Evolutionary conservation across 2,329 filamentous ascomycete species (phyloP).

Genomic region (Nectriaceae sp.): DNA sequence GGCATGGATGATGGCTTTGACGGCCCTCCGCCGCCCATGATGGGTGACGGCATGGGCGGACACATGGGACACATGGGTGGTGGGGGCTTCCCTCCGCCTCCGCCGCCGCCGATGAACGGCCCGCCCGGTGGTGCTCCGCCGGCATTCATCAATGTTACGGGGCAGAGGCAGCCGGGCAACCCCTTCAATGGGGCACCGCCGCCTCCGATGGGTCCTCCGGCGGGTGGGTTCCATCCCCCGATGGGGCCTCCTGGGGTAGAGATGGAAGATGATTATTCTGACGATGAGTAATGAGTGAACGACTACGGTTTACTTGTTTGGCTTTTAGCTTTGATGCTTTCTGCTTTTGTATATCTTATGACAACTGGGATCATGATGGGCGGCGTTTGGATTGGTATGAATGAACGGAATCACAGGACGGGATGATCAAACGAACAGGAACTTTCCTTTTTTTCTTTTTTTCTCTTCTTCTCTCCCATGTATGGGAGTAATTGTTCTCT

Average conservation of each 20-base stretch:
- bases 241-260: neutral
- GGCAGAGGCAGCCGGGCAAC: constrained; percentile 21
- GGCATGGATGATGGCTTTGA: neutral
- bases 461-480: too few species aligned
- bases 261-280: neutral
- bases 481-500: too few species aligned
- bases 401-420: neutral
- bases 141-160: constrained; percentile 24
- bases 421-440: neutral
- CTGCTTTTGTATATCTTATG: neutral
- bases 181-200: constrained; percentile 11
- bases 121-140: constrained; percentile 16
- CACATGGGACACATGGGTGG: constrained; percentile 25
- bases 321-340: neutral
- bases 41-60: constrained; percentile 17
- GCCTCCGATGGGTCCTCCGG: neutral
- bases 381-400: neutral
- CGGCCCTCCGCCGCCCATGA: constrained; percentile 10
- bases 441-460: neutral
- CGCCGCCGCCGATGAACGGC: constrained; percentile 15
- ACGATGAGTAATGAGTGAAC: neutral
- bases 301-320: neutral
- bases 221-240: neutral
- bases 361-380: neutral
- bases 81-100: constrained; percentile 14